Evolutionary conservation across 2,329 filamentous ascomycete species (phyloP).

Genomic region (Nigrospora oryzae): DNA sequence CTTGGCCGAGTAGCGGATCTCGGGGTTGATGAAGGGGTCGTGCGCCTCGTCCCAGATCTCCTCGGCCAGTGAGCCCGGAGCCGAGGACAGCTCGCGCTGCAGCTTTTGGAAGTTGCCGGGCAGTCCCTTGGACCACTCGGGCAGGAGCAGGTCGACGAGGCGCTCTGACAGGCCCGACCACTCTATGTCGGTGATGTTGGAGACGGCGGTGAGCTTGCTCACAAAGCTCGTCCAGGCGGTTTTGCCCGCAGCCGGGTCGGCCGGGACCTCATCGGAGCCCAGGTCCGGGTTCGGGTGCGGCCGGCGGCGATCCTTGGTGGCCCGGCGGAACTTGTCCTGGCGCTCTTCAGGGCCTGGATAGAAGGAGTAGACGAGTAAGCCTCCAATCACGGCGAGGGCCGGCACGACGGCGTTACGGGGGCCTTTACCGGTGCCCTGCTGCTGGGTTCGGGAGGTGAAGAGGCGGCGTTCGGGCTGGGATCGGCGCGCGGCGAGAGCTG

Average conservation of each 20-base stretch:
- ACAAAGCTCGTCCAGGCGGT: conserved; percentile 41
- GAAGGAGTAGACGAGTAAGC: conserved; percentile 27
- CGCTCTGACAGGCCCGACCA: conserved; percentile 46
- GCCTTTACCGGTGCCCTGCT: conserved; percentile 14
- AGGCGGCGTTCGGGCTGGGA: conserved; percentile 14
- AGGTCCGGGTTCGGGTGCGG: not conserved
- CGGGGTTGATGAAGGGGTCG: conserved; percentile 74
- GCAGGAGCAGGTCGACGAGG: conserved; percentile 65
- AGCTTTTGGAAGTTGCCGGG: conserved; percentile 75
- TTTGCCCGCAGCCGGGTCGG: conserved; percentile 3
- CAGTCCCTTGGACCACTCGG: conserved; percentile 71
- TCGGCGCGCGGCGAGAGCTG: not conserved
- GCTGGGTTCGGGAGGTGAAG: conserved; percentile 12
- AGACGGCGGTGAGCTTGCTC: conserved; percentile 42
- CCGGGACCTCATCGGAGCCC: not conserved
- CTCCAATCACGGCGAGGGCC: conserved; percentile 21
- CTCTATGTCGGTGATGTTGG: conserved; percentile 43
- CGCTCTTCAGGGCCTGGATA: conserved; percentile 27
- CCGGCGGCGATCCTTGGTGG: conserved; percentile 1
- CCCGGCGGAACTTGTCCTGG: conserved; percentile 10
- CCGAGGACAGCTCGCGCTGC: conserved; percentile 79
- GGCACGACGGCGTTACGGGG: conserved; percentile 15
- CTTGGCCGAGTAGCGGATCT: conserved; percentile 72
- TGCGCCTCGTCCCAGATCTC: conserved; percentile 92
- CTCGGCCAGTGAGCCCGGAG: conserved; percentile 78